Evolutionary conservation across 805 yeast species (phyloP), one percentile per base, ranked within the genome.

Genomic region (Candida vartiovaarae): DNA sequence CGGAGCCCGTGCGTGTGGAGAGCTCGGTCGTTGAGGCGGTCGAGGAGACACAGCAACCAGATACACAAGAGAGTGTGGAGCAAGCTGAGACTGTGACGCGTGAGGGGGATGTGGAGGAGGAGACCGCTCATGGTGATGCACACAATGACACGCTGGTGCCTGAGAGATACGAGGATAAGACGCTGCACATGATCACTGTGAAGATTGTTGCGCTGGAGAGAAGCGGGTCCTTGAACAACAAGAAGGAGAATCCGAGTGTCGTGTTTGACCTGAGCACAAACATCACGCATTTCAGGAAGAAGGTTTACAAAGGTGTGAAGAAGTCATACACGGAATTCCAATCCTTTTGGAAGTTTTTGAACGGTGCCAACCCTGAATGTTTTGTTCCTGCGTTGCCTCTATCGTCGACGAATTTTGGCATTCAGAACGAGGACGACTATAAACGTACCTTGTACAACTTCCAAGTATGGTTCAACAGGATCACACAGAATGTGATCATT

Each of bases 351-450:
- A 79, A 78, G 51, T 91, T 84, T 59, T 66, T 93, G 49, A 79
- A 80, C 44, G 80, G 81, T 23, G 85, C 95, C 33, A 84, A 89
- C 56, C 82, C 91, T 30, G 98, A 93, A 61, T 90, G 93, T 44
- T 89, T 91, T 64, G 89, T 93, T 4, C 97, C 98, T 0, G 80
- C 95, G 5, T 68, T 93, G 35, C 97, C 98, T 0, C 67, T 71
- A 23, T 70, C 93, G 1, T 73, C 70, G 6, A 84, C 95, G 1
- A 74, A 89, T 20, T 90, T 80, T 57, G 95, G 95, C 26, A 68
- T 79, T n/a, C 85, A 85, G 42, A 85, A 90, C 37, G 84, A 84
- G 28, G 97, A 91, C 49, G 95, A 87, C 56, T 72, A 71, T 40
- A 67, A 68, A 42, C 76, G 78, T 43, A 68, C 87, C 34, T 65